Conservation (phyloP, 169 alveolate genomes). For the Perkinsus olseni region DNA sequence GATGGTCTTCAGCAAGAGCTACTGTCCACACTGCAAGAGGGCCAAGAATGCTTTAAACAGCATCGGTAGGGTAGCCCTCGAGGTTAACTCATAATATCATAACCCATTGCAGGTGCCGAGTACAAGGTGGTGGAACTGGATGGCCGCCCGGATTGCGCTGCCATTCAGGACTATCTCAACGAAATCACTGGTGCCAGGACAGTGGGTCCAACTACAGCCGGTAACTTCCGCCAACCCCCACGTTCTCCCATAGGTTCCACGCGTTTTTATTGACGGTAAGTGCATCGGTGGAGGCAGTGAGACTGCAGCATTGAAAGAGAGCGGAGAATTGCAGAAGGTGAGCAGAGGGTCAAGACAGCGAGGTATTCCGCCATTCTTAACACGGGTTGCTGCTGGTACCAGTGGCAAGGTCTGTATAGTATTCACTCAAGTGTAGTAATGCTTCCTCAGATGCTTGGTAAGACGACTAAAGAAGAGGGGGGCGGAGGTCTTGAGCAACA, state of each 20-base stretch:
- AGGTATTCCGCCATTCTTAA: too few species aligned
- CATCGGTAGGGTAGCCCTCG: neutral
- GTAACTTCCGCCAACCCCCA: neutral
- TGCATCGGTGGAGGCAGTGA: neutral
- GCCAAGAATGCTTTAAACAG: neutral
- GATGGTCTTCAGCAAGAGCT: neutral
- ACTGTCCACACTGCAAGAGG: neutral
- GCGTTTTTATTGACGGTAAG: neutral
- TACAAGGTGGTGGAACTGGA: conserved; percentile 17
- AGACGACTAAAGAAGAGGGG: too few species aligned
- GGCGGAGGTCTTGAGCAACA: too few species aligned
- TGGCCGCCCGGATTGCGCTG: conserved; percentile 6
- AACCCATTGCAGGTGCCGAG: neutral
- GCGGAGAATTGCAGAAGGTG: neutral
- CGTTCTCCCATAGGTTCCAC: neutral
- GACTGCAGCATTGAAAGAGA: neutral
- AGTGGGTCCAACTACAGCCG: neutral
- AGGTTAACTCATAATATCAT: neutral
- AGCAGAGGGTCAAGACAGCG: too few species aligned
- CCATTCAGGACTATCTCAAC: conserved; percentile 20
- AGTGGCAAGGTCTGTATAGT: too few species aligned
- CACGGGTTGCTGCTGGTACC: too few species aligned
- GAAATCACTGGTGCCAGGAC: conserved; percentile 25
- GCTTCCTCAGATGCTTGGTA: too few species aligned
- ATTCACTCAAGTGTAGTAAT: too few species aligned